Conservation (phyloP, 352 stramenopile genomes). For the Globisporangium middletonii region DNA sequence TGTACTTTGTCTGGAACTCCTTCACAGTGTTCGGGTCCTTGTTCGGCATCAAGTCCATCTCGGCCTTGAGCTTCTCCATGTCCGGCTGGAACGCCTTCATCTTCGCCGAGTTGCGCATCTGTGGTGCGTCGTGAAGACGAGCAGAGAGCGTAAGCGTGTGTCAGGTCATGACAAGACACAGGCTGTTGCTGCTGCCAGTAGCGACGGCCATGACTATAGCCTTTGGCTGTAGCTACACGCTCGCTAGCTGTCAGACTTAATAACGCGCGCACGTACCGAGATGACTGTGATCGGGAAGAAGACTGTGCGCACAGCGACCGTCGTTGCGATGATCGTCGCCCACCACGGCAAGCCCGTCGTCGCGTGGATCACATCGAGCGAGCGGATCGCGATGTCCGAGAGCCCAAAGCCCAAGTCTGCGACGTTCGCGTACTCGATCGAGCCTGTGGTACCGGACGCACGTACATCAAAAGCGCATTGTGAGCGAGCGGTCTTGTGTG, state of each 20-base stretch:
- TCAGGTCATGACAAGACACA: not conserved
- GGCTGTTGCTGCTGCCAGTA: not conserved
- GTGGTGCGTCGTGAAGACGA: not conserved
- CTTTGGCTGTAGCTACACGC: no score
- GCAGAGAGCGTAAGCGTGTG: not conserved
- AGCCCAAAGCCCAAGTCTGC: constrained; percentile 66
- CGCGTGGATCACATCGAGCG: constrained; percentile 67
- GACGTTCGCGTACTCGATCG: constrained; percentile 44
- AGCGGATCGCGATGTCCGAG: constrained; percentile 66
- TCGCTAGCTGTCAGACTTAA: not conserved
- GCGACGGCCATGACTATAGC: not conserved
- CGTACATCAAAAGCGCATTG: constrained; percentile 1
- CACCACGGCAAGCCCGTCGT: constrained; percentile 85
- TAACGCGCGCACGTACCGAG: constrained; percentile 35
- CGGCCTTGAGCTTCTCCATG: constrained; percentile 71
- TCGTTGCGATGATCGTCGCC: constrained; percentile 81
- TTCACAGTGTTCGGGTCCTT: constrained; percentile 41
- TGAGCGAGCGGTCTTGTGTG: not conserved
- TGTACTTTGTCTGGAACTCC: constrained; percentile 69
- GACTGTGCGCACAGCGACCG: constrained; percentile 59
- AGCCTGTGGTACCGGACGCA: constrained; percentile 17
- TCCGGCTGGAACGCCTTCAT: constrained; percentile 82
- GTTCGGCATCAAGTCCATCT: constrained; percentile 52
- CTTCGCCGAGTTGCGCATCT: constrained; percentile 82
- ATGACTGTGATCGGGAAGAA: constrained; percentile 78